Evolutionary conservation across 805 yeast species (phyloP), one percentile per base, ranked within the genome.

Genomic region (Candida maesae): DNA sequence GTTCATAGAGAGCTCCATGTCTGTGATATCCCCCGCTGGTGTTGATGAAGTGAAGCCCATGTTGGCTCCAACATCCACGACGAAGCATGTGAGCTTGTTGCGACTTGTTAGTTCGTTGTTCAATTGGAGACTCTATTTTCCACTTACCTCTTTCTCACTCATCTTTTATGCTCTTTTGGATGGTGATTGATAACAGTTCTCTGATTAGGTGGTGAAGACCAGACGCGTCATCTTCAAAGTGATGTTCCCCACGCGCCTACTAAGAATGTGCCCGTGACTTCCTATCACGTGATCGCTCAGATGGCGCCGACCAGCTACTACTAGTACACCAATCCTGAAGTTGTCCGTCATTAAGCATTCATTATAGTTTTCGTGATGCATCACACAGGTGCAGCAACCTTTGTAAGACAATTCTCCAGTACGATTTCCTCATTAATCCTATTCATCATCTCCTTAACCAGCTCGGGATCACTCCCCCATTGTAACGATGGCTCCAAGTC

Each of bases 381-480:
- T 28, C 18, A 28, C 24, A 32, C 4, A 16, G 85, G 85, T 1
- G 78, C 74, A 15, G 68, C 70, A 0, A 80, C 79, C 28, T 65
- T 65, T 16, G 59, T 61, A 32, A 80, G 49, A 3, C 78, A 76
- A 42, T 74, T 74, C 37, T 76, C 81, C 0, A 79, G 64, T 0
- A 80, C 67, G 33, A 73, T 50, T 13, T 69, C 73, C 0, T 68
- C 68, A 36, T 68, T 71, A 68, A 80, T 70, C 33, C 64, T 63
- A 26, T 53, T 54, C 47, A 74, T 51, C 55, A 78, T 57, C 36
- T 65, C 67, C 15, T 58, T 54, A 5, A 71, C 65, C 14, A 75
- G 43, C 10, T 53, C 62, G 12, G 61, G 45, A 45, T 78, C 81
- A 33, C 82, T 71, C 1, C 86, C 85, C 60, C 77, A 80, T 32